Evolutionary conservation across 257 asterid species (phyloP).

Genomic region (Primulina huaijiensis): DNA sequence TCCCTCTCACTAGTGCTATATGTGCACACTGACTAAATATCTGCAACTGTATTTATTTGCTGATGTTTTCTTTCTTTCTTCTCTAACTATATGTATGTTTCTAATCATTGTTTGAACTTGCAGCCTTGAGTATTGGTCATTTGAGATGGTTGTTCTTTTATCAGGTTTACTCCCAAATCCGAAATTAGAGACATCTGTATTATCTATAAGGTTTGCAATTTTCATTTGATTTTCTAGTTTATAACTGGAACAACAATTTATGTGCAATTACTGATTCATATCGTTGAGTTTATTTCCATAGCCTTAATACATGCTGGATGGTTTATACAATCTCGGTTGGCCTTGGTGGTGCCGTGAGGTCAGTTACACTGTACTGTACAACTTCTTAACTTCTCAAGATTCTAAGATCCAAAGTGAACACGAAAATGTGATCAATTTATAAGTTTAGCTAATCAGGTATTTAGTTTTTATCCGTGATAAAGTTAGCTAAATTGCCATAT

Average conservation of each 20-base stretch:
- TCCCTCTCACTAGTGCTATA: no score
- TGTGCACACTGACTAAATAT: no score
- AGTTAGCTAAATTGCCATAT: no score
- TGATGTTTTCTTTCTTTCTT: not conserved
- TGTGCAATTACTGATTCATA: not conserved
- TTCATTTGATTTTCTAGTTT: not conserved
- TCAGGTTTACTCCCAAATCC: slow-evolving; percentile 77
- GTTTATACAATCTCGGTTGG: slow-evolving; percentile 70
- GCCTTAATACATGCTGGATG: slow-evolving; percentile 79
- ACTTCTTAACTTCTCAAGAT: not conserved
- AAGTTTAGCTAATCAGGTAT: no score
- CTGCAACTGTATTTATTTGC: not conserved
- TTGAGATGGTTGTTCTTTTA: slow-evolving; percentile 68
- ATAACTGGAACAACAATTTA: not conserved
- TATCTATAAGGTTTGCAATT: slow-evolving; percentile 56
- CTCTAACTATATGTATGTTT: not conserved
- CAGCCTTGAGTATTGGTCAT: slow-evolving; percentile 74
- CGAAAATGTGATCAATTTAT: no score
- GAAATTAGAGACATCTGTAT: slow-evolving; percentile 61
- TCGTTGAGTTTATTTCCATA: slow-evolving; percentile 25
- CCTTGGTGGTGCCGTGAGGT: slow-evolving; percentile 79
- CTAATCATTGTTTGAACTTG: slow-evolving; percentile 14
- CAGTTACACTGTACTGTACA: slow-evolving; percentile 9
- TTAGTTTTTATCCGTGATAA: no score
- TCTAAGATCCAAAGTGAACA: not conserved